Conservation (phyloP, 768 basidiomycete genomes). For the Boletus rubroflammeus region DNA sequence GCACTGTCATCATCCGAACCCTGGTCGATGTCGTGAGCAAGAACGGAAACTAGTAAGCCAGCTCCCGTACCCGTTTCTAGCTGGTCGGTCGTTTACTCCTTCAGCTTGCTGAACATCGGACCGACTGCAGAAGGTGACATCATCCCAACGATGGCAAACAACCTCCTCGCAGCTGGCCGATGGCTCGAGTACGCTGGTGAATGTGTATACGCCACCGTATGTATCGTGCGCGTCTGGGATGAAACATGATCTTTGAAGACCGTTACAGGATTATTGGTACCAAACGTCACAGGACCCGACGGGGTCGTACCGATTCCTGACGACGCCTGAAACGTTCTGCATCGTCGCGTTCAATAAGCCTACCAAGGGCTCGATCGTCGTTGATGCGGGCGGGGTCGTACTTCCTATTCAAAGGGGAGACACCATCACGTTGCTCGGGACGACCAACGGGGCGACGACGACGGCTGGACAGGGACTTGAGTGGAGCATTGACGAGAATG, state of each 20-base stretch:
- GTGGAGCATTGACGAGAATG: constrained; percentile 32
- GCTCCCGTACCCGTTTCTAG: neutral
- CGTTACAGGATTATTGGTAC: constrained; percentile 46
- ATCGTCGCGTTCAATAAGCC: constrained; percentile 43
- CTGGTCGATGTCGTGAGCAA: constrained; percentile 58
- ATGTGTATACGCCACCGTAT: constrained; percentile 52
- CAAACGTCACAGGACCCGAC: constrained; percentile 38
- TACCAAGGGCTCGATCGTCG: constrained; percentile 27
- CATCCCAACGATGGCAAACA: constrained; percentile 44
- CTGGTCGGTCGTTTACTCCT: neutral
- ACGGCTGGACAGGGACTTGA: constrained; percentile 15
- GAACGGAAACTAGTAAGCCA: constrained; percentile 55
- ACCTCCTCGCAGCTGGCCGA: constrained; percentile 46
- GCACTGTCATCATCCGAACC: constrained; percentile 45
- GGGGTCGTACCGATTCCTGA: constrained; percentile 43
- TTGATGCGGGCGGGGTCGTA: constrained; percentile 34
- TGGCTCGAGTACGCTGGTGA: constrained; percentile 50
- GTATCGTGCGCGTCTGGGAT: constrained; percentile 8
- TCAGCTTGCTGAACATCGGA: constrained; percentile 49
- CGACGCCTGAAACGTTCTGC: constrained; percentile 49
- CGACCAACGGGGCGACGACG: constrained; percentile 1
- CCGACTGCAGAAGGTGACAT: constrained; percentile 55
- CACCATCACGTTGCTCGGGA: constrained; percentile 39
- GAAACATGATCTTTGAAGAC: neutral
- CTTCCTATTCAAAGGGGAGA: constrained; percentile 46